phyloP scores from a whole-genome alignment of 805 yeast genomes.

The Debaryomyces tyrocola region DNA sequence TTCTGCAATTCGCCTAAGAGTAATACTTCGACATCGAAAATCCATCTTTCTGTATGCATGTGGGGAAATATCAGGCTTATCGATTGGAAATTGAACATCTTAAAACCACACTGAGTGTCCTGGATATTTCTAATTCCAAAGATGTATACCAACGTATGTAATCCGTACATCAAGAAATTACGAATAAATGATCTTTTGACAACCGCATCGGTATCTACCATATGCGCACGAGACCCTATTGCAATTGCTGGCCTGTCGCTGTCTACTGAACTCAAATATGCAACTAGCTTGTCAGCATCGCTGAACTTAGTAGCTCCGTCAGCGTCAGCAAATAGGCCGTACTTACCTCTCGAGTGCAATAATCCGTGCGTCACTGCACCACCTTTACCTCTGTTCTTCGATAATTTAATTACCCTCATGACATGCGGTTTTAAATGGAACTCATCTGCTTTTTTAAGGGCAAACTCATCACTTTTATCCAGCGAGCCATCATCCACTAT shows the following conservation, averaged over 20 bases:
- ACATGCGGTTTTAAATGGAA: constrained; percentile 54
- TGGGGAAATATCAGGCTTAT: constrained; percentile 71
- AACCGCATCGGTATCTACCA: constrained; percentile 94
- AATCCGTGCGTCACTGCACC: constrained; percentile 95
- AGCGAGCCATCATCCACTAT: constrained; percentile 90
- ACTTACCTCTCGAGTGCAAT: constrained; percentile 68
- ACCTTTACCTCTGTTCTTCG: constrained; percentile 80
- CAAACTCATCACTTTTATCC: constrained; percentile 76
- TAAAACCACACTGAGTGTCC: constrained; percentile 98
- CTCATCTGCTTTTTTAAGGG: constrained; percentile 58
- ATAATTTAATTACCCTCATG: constrained; percentile 69
- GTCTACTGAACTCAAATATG: constrained; percentile 32
- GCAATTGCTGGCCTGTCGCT: constrained; percentile 57
- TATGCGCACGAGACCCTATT: constrained; percentile 93
- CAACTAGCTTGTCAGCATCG: constrained; percentile 58
- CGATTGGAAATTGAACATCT: constrained; percentile 77
- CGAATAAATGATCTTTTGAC: constrained; percentile 89
- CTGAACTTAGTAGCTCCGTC: constrained; percentile 90
- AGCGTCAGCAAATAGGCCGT: constrained; percentile 89
- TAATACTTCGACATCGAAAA: constrained; percentile 91
- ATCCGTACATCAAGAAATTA: constrained; percentile 88
- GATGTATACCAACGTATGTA: constrained; percentile 80
- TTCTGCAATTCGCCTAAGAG: constrained; percentile 73
- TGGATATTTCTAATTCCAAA: constrained; percentile 86
- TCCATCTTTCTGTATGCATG: constrained; percentile 98